Evolutionary conservation across 306 rosid species (phyloP).

Genomic region (Neltuma alba): DNA sequence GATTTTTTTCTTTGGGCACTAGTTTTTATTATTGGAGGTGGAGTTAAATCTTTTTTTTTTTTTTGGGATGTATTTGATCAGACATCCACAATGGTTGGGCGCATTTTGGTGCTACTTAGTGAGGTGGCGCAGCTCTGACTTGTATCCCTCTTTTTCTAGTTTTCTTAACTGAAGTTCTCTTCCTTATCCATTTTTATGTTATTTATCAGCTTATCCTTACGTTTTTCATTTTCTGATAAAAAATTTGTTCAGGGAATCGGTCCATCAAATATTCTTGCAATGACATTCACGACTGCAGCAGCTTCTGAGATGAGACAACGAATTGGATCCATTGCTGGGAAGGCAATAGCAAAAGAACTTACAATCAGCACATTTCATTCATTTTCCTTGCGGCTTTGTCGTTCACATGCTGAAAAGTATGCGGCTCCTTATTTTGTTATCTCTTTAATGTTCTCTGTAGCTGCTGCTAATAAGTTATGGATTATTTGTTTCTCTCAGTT

Average conservation of each 20-base stretch:
- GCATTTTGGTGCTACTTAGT: slow-evolving; percentile 81
- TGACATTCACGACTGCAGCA: slow-evolving; percentile 97
- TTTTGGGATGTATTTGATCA: slow-evolving; percentile 36
- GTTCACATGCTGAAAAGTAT: slow-evolving; percentile 88
- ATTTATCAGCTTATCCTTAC: slow-evolving; percentile 18
- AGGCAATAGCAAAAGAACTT: slow-evolving; percentile 74
- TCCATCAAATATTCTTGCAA: slow-evolving; percentile 80
- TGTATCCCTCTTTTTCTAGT: slow-evolving; percentile 8
- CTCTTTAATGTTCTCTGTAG: neutral
- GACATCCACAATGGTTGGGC: slow-evolving; percentile 99
- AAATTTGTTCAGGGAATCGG: slow-evolving; percentile 61
- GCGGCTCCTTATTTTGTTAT: slow-evolving; percentile 36
- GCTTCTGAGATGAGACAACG: slow-evolving; percentile 98
- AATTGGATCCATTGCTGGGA: slow-evolving; percentile 81
- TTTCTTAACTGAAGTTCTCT: slow-evolving; percentile 18
- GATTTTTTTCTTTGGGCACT: slow-evolving; percentile 18
- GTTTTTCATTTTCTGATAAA: slow-evolving; percentile 32
- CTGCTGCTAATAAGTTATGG: slow-evolving; percentile 19
- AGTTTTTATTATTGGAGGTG: slow-evolving; percentile 32
- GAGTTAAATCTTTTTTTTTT: slow-evolving; percentile 37
- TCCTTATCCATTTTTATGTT: slow-evolving; percentile 7
- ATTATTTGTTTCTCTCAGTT: slow-evolving; percentile 31
- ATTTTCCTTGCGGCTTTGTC: slow-evolving; percentile 94
- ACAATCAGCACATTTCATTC: slow-evolving; percentile 98
- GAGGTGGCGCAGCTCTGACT: slow-evolving; percentile 59